Percentiles rank a stretch among this genome's conserved stretches.
These are phyloP conservation scores for Colletotrichum magnum DNA, from an alignment of 2,329 filamentous ascomycete genomes.

Conservation along the genomic window DNA sequence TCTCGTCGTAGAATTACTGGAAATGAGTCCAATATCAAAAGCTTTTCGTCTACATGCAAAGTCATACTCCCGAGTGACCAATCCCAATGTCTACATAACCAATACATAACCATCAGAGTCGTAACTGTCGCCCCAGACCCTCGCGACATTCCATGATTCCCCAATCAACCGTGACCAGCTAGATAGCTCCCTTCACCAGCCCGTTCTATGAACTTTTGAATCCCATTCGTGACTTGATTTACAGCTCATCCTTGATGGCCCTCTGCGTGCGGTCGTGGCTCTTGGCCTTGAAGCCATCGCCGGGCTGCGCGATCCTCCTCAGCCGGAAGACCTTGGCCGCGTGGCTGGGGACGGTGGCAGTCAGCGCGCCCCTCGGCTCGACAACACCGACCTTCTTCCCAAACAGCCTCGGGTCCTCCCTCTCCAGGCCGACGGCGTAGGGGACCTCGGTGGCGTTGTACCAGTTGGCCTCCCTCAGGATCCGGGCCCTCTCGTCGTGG, in stretches of 20 bases:
- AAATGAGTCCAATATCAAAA: no score
- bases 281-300: slow-evolving; percentile 43
- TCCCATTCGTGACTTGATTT: neutral
- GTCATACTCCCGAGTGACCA: neutral
- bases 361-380: slow-evolving; percentile 38
- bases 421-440: slow-evolving; percentile 41
- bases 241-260: slow-evolving; percentile 42
- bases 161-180: neutral
- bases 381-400: slow-evolving; percentile 42
- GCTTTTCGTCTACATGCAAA: no score
- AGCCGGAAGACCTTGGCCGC: slow-evolving; percentile 42
- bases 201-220: neutral
- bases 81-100: no score
- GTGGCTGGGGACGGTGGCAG: slow-evolving; percentile 38
- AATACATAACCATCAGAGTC: neutral
- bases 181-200: neutral
- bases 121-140: neutral
- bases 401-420: slow-evolving; percentile 42
- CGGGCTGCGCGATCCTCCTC: slow-evolving; percentile 39
- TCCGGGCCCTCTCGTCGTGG: slow-evolving; percentile 14
- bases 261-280: slow-evolving; percentile 40
- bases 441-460: slow-evolving; percentile 43
- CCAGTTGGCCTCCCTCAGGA: slow-evolving; percentile 39
- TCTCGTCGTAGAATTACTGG: no score
- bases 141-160: neutral